Base-by-base conservation (phyloP, 352 stramenopile genomes). In the Pythium insidiosum region DNA sequence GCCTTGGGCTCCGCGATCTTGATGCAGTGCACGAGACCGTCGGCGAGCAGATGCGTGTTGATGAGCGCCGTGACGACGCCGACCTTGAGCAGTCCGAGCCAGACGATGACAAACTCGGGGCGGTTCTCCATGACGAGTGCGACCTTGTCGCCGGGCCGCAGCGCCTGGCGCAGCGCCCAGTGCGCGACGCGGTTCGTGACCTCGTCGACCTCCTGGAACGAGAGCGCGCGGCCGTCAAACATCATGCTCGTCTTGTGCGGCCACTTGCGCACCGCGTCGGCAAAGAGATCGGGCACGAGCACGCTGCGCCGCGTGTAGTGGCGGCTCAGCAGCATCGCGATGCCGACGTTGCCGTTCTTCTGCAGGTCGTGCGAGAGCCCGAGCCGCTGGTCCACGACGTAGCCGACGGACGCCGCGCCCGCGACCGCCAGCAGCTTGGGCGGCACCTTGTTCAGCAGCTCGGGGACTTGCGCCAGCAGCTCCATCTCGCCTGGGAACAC, bases 41-140 rank as follows among this genome's bases (percentile, higher is more conserved):
- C 69, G 2, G 73, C 40, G 34, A 76, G 57, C 33, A 93, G 38
- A 40, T 83, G 67, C 35, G 74, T 90, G 61, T 95, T 95, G 45
- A 95, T 81, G 22, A 94, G 62, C 22, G 84, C 84, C n/a, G 68
- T 70, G 51, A 87, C 63, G 41, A 94, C 78, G 39, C 84, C 84
- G 31, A 88, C 58, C 58, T 95, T 95, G 48, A 75, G 43, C 35
- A 95, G 63, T 0, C 80, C 84, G 45, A 94, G 66, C 84, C 84
- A 95, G 12, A 80, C 61, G 19, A 83, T 47, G 22, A 95, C 50
- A 43, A 84, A 95, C 52, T 93, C 80, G 26, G 78, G 80, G 0
- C 81, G 66, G 60, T 95, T 95, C 52, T 88, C 73, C 74, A 94
- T 92, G 25, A 94, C 55, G 37, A 94, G 56, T 23, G 70, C 82